Base-by-base conservation (phyloP, 257 asterid genomes). In the Osmanthus fragrans region DNA sequence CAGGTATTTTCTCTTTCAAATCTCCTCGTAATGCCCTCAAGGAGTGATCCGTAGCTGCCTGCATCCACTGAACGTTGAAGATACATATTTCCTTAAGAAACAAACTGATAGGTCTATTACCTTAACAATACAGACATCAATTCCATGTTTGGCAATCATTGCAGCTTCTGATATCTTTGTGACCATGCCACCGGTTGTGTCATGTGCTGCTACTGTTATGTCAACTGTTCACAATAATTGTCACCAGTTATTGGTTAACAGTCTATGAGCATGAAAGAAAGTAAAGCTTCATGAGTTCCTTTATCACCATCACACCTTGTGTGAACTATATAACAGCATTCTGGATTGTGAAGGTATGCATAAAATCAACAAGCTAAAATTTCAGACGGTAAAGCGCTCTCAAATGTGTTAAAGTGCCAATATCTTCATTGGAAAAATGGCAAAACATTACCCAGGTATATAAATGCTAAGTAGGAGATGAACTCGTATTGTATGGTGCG, bases 111-210 rank as follows among this genome's bases (percentile, higher is more conserved):
- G 40, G 73, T 51, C 15, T 3, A 45, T 80, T 84, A 90, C 98
- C 99, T 95, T 90, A 36, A 90, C 97, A 74, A 93, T 93, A 82
- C 89, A 93, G 76, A 95, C 98, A 87, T 91, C 97, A 76, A 93
- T 90, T 73, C 94, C 98, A 75, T 90, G 82, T 84, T 84, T 93
- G 15, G 99, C 99, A 76, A 95, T 95, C 96, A 89, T 84, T 15
- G 99, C 97, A 23, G 99, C 99, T 86, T 95, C 99, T 56, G 94
- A 73, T 87, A 95, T 89, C 82, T 95, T 95, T 70, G 99, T 93
- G 79, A 83, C 85, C 98, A 95, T 95, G 39, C 99, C 98, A 45
- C 98, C 99, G 5, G 98, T 95, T 21, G 99, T 95, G 85, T 91
- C 98, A 74, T 95, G 99, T 42, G 96, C 91, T 56, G 98, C 94